phyloP scores from a whole-genome alignment of 768 basidiomycete genomes.

The Lactarius hatsudake region DNA sequence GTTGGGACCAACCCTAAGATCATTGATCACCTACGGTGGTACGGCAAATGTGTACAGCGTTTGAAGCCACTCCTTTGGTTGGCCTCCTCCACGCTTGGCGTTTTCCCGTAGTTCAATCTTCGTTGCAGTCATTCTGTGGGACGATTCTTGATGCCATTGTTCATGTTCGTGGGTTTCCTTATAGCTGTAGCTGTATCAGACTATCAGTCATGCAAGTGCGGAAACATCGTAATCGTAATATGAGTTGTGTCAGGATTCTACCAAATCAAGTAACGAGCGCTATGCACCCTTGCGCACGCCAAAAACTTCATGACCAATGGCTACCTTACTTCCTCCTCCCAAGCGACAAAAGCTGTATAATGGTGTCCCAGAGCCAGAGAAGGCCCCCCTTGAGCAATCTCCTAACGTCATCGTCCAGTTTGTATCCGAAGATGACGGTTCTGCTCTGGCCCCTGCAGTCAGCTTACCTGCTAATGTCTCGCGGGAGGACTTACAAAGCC shows the following conservation, averaged over 20 bases:
- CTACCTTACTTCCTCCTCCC: slow-evolving; percentile 81
- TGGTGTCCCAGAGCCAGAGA: slow-evolving; percentile 63
- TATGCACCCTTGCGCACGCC: not conserved
- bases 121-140: not conserved
- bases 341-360: slow-evolving; percentile 85
- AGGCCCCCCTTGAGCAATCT: slow-evolving; percentile 44
- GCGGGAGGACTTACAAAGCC: slow-evolving; percentile 75
- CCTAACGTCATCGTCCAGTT: slow-evolving; percentile 89
- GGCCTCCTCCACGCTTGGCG: slow-evolving; percentile 23
- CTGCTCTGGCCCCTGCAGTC: slow-evolving; percentile 79
- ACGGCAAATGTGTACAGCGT: slow-evolving; percentile 74
- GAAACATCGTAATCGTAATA: slow-evolving; percentile 17
- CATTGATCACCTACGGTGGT: slow-evolving; percentile 43
- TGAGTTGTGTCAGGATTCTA: slow-evolving; percentile 4
- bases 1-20: not conserved
- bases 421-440: slow-evolving; percentile 83
- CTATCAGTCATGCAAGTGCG: not conserved
- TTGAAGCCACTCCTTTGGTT: slow-evolving; percentile 51
- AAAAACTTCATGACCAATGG: slow-evolving; percentile 47
- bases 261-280: not conserved
- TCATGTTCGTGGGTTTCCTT: not conserved
- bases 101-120: slow-evolving; percentile 21
- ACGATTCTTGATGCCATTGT: not conserved
- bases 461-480: slow-evolving; percentile 86
- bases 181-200: not conserved